Evolutionary conservation across 768 basidiomycete genomes (phyloP).

Genomic region (Pleurotus pulmonarius): DNA sequence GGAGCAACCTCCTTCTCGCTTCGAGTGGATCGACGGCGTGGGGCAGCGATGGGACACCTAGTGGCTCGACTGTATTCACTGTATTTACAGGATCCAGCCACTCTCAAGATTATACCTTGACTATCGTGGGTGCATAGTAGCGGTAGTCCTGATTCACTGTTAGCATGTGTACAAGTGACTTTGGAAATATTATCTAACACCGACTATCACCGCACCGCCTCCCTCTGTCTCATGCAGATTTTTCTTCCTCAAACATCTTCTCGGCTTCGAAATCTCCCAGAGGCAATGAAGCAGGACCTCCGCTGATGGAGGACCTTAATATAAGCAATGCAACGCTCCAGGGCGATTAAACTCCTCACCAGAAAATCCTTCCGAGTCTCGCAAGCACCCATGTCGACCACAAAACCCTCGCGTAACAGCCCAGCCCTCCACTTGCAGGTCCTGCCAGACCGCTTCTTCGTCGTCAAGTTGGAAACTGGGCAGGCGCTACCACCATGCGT

Average conservation of each 20-base stretch:
- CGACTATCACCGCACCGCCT: constrained; percentile 16
- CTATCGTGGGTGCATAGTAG: constrained; percentile 30
- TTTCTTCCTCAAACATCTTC: not conserved
- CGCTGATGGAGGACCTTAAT: constrained; percentile 1
- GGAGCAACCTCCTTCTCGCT: constrained; percentile 43
- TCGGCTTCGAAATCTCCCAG: constrained; percentile 1
- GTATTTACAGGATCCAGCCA: constrained; percentile 34
- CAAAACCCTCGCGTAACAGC: constrained; percentile 37
- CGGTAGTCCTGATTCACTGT: not conserved
- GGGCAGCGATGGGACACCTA: constrained; percentile 48
- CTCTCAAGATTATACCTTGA: constrained; percentile 31
- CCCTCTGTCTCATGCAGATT: not conserved
- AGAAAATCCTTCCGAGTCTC: not conserved
- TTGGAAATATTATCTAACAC: constrained; percentile 6
- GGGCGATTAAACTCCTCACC: not conserved
- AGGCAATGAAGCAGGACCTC: constrained; percentile 6
- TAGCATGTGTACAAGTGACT: not conserved
- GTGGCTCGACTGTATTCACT: constrained; percentile 38
- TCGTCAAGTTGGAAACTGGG: constrained; percentile 38
- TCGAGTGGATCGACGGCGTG: constrained; percentile 47
- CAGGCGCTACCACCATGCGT: constrained; percentile 30
- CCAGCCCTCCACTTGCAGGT: constrained; percentile 46
- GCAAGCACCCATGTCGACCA: not conserved
- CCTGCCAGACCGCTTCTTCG: constrained; percentile 38
- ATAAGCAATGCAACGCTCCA: not conserved